Evolutionary conservation across 192 early-diverging fungal species (phyloP), one percentile per base, ranked within the genome.

Genomic region (Pilaira anomala): DNA sequence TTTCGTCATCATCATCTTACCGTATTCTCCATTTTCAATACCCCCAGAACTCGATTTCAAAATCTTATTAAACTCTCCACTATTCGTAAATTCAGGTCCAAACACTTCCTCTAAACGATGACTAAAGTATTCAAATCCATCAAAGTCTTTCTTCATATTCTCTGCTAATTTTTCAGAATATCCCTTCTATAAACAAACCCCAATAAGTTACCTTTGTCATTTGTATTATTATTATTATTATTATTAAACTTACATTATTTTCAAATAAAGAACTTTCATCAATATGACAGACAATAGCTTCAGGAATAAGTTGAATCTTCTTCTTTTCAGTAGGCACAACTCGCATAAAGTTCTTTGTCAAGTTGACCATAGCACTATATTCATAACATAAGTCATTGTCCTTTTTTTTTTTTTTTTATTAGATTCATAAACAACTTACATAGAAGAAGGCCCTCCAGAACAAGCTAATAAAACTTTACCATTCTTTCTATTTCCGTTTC

Each of bases 391-490:
- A 53, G 22, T 46, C 57, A n/a, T 25, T 25, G 22, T 33, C 19
- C 4, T 30, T 59, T 33, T 9, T 19, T 24, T 9, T 8, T 26
- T 28, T 7, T 29, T 8, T 24, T 1, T 26, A 28, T 18, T 53
- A n/a, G 11, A 41, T 40, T 13, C 19, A 46, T 45, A 16, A 42
- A 36, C 24, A 13, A 22, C 60, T 66, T 74, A 88, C 89, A 81
- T 80, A 9, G 93, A 95, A 6, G 90, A 84, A 3, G 86, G 70
- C 0, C 95, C 95, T 29, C 93, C 95, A 2, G 95, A 97, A 28
- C 92, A 79, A 9, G 93, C 95, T 14, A 95, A 66, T 71, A 94
- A 71, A 11, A 85, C 82, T 46, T 86, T 89, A 46, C 73, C 83
- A 7, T 63, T 74, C 18, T n/a, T 69, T 28, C 46, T 42, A 12